phyloP scores from a whole-genome alignment of 2,329 filamentous ascomycete species.

The Amauroascus verrucosus region DNA sequence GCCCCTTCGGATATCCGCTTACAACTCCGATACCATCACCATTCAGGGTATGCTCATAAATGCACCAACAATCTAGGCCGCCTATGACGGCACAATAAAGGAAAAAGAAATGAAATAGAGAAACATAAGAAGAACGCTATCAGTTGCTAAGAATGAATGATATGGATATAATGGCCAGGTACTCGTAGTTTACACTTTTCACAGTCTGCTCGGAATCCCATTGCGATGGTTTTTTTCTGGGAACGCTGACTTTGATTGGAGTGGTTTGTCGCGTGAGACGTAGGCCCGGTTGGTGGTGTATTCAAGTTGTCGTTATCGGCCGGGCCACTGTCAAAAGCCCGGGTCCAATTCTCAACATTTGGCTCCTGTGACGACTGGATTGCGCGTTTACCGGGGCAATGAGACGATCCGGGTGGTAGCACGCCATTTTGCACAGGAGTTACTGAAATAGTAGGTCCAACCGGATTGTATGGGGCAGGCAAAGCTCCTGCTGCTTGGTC shows the following conservation, averaged over 20 bases:
- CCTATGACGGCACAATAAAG: background rate
- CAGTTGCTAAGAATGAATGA: constrained; percentile 39
- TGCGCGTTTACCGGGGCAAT: background rate
- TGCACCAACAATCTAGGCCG: background rate
- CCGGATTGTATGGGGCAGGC: background rate
- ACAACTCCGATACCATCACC: background rate
- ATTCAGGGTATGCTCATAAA: background rate
- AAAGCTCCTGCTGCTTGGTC: background rate
- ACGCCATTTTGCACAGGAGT: constrained; percentile 1
- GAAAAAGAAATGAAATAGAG: background rate
- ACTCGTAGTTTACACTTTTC: constrained; percentile 66
- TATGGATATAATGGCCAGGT: constrained; percentile 72
- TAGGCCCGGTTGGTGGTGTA: background rate
- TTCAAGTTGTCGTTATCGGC: background rate
- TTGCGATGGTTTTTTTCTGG: constrained; percentile 58
- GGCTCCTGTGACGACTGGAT: background rate
- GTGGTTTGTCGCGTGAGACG: constrained; percentile 2
- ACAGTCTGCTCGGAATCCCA: constrained; percentile 68
- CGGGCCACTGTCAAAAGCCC: background rate
- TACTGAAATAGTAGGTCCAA: background rate
- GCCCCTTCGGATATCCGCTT: background rate
- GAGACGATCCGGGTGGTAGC: background rate
- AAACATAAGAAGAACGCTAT: background rate
- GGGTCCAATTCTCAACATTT: background rate
- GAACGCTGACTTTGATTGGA: background rate